phyloP scores from a whole-genome alignment of 2,329 filamentous ascomycete species.

The Cladorrhinum sp. region DNA sequence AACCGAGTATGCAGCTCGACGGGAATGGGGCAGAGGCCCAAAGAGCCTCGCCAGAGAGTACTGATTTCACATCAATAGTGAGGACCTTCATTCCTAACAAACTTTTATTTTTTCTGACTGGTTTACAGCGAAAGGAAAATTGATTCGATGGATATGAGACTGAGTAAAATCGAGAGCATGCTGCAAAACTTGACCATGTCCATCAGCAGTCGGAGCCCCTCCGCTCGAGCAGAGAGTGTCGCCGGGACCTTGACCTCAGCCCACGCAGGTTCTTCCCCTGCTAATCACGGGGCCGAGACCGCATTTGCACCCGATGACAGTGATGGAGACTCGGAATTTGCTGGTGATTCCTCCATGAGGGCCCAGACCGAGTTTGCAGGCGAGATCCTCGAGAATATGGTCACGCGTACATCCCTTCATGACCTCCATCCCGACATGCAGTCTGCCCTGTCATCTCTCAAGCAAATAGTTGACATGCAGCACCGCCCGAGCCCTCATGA shows the following conservation, averaged over 20 bases:
- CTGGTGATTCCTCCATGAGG: slow-evolving; percentile 48
- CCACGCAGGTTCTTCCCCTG: slow-evolving; percentile 5
- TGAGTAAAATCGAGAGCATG: slow-evolving; percentile 38
- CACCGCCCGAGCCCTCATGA: slow-evolving; percentile 42
- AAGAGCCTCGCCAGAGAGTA: slow-evolving; percentile 54
- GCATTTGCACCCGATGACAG: slow-evolving; percentile 29
- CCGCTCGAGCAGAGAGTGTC: slow-evolving; percentile 14
- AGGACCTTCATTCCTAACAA: slow-evolving; percentile 30
- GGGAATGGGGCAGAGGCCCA: slow-evolving; percentile 52
- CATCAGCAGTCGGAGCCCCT: slow-evolving; percentile 19
- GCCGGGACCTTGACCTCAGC: neutral
- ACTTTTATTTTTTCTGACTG: too few species aligned
- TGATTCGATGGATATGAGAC: slow-evolving; percentile 39
- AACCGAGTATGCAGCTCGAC: slow-evolving; percentile 54
- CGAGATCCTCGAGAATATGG: slow-evolving; percentile 54
- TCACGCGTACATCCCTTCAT: slow-evolving; percentile 45
- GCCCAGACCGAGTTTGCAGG: slow-evolving; percentile 53
- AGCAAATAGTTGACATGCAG: slow-evolving; percentile 52
- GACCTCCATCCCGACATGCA: slow-evolving; percentile 50
- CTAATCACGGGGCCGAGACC: slow-evolving; percentile 7
- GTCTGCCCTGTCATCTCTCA: slow-evolving; percentile 49
- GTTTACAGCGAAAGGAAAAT: slow-evolving; percentile 32
- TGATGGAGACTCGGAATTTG: slow-evolving; percentile 42
- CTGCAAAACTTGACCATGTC: slow-evolving; percentile 33
- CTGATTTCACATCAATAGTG: slow-evolving; percentile 61